phyloP scores from a whole-genome alignment of 805 yeast genomes.

The Yamadazyma sp. region DNA sequence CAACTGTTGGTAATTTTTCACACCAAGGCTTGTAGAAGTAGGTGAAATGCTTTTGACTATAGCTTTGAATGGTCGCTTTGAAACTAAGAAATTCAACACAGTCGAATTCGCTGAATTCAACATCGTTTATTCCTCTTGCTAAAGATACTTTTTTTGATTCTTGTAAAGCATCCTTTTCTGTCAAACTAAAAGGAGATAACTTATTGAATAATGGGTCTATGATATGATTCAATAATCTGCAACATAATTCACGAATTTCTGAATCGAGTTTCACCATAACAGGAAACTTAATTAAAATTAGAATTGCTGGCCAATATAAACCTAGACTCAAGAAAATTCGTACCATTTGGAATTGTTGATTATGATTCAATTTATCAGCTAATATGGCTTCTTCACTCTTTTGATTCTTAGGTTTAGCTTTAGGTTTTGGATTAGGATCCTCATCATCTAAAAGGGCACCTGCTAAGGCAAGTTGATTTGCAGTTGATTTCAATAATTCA shows the following conservation, averaged over 20 bases:
- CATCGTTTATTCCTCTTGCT: slow-evolving; percentile 22
- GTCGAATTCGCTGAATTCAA: slow-evolving; percentile 24
- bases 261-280: slow-evolving; percentile 53
- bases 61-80: slow-evolving; percentile 25
- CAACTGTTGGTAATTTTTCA: slow-evolving; percentile 33
- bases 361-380: slow-evolving; percentile 7
- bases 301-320: slow-evolving; percentile 58
- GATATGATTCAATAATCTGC: slow-evolving; percentile 46
- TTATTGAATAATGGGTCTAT: slow-evolving; percentile 47
- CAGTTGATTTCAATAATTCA: slow-evolving; percentile 57
- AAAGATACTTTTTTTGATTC: slow-evolving; percentile 20
- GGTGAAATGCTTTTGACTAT: slow-evolving; percentile 21
- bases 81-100: slow-evolving; percentile 22
- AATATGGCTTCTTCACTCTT: neutral
- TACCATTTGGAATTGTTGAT: slow-evolving; percentile 37
- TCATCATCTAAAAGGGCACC: slow-evolving; percentile 76
- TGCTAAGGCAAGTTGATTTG: slow-evolving; percentile 83
- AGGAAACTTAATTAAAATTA: slow-evolving; percentile 59
- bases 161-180: slow-evolving; percentile 21
- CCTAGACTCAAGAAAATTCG: slow-evolving; percentile 57
- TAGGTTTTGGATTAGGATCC: slow-evolving; percentile 26
- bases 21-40: slow-evolving; percentile 54
- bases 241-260: slow-evolving; percentile 45
- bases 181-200: slow-evolving; percentile 15
- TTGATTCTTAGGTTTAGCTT: neutral